Evolutionary conservation across 164 flowering plant genomes (phyloP), one percentile per base, ranked within the genome.

Genomic region (Brasenia schreberi): DNA sequence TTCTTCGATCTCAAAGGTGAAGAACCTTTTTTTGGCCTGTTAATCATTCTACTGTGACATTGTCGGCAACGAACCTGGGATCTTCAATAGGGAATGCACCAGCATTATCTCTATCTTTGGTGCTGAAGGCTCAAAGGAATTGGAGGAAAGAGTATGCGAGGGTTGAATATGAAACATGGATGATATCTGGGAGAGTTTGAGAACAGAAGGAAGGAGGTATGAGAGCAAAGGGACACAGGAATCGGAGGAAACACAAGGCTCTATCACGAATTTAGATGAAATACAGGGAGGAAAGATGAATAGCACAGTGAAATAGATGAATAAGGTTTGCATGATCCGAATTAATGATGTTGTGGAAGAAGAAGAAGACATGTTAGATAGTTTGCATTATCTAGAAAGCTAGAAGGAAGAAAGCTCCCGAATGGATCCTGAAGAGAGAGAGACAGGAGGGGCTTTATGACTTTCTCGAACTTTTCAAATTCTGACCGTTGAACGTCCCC

Each of bases 181-280:
- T 0, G 75, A 66, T 0, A 74, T 67, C 45, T 78, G 72, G 1
- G 81, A 69, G 67, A 78, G 67, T 63, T 73, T 72, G 11, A 71
- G 68, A 61, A 71, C 79, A 61, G 59, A 69, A 23, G 75, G 75
- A 4, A 76, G 69, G 33, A 66, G 45, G 59, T 76, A 78, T 39
- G 68, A 65, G 73, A 76, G 78, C 17, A 78, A 77, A 42, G 81
- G 53, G 19, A 18, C 9, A 59, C 81, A 78, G 18, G 77, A 65
- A 19, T 65, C 71, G 3, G 77, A 69, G n/a, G 73, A 68, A 49
- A 18, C 62, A 14, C 81, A 78, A 5, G 79, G 77, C 66, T 78
- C 81, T 5, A 73, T 73, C 5, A 58, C 60, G 18, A 65, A 78
- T 53, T 76, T 78, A 53, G 77, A 42, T 42, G 67, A 59, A 19